Percentiles rank a stretch among this genome's conserved stretches.
These are phyloP conservation scores for Ilex paraguariensis DNA, from an alignment of 305 asterid genomes.

Conservation along the genomic window DNA sequence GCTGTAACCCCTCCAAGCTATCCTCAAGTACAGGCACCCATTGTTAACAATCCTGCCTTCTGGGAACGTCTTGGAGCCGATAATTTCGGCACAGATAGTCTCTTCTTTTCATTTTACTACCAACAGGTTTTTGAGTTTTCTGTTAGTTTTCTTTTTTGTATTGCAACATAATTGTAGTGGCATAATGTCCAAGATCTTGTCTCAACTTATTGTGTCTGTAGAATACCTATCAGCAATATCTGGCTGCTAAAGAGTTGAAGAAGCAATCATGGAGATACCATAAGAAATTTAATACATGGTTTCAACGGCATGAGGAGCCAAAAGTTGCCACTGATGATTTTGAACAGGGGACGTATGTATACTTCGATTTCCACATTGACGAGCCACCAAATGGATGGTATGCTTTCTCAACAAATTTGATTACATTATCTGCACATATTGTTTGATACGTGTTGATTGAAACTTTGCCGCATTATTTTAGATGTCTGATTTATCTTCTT, in stretches of 20 bases:
- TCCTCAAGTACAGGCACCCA: conserved; percentile 99
- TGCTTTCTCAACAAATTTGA: conserved; percentile 9
- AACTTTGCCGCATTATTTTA: conserved; percentile 2
- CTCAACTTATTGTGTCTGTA: conserved; percentile 31
- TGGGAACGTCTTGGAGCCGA: conserved; percentile 99
- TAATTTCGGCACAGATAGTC: conserved; percentile 77
- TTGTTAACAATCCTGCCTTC: conserved; percentile 89
- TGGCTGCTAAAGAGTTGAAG: conserved; percentile 97
- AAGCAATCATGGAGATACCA: conserved; percentile 99
- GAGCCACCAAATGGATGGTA: conserved; percentile 98
- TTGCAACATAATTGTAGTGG: not conserved
- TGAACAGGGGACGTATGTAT: conserved; percentile 95
- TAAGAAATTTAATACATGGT: conserved; percentile 94
- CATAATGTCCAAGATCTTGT: conserved; percentile 16
- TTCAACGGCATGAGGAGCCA: conserved; percentile 98
- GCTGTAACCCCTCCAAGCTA: conserved; percentile 76
- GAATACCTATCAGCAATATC: conserved; percentile 97
- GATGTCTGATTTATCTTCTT: not conserved
- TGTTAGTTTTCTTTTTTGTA: not conserved
- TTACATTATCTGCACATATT: conserved; percentile 8
- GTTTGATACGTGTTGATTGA: conserved; percentile 11
- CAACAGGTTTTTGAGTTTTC: conserved; percentile 57
- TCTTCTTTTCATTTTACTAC: conserved; percentile 92
- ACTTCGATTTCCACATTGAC: conserved; percentile 91
- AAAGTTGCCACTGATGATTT: conserved; percentile 89